These are phyloP conservation scores for Trichoderma aggressivum DNA, from an alignment of 2,329 filamentous ascomycete genomes.

Conservation along the genomic window DNA sequence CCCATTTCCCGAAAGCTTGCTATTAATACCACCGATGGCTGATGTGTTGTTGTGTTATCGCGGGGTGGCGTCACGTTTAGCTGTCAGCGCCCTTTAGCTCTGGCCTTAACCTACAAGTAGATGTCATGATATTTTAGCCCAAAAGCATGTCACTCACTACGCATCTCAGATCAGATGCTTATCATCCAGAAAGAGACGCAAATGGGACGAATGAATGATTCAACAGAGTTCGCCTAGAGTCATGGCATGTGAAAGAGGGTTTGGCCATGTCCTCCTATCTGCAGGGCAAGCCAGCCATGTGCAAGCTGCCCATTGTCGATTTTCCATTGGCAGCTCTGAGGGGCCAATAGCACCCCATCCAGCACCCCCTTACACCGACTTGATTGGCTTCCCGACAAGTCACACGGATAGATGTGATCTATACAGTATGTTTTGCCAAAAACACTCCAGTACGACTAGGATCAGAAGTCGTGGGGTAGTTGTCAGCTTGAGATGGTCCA, in stretches of 20 bases:
- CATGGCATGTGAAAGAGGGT: neutral
- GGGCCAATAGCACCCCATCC: neutral
- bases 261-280: neutral
- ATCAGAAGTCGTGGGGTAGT: neutral
- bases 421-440: neutral
- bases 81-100: neutral
- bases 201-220: neutral
- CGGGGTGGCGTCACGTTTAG: neutral
- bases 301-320: neutral
- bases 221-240: neutral
- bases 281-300: neutral
- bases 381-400: neutral
- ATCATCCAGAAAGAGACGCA: neutral
- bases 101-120: neutral
- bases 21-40: neutral
- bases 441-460: neutral
- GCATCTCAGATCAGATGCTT: neutral
- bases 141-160: neutral
- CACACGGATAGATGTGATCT: neutral
- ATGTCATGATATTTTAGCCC: neutral
- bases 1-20: constrained; percentile 7
- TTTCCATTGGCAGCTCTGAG: neutral
- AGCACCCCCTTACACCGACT: neutral
- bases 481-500: neutral
- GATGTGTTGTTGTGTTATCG: neutral